Evolutionary conservation across 768 basidiomycete genomes (phyloP).

Genomic region (Lactarius hatsudake): DNA sequence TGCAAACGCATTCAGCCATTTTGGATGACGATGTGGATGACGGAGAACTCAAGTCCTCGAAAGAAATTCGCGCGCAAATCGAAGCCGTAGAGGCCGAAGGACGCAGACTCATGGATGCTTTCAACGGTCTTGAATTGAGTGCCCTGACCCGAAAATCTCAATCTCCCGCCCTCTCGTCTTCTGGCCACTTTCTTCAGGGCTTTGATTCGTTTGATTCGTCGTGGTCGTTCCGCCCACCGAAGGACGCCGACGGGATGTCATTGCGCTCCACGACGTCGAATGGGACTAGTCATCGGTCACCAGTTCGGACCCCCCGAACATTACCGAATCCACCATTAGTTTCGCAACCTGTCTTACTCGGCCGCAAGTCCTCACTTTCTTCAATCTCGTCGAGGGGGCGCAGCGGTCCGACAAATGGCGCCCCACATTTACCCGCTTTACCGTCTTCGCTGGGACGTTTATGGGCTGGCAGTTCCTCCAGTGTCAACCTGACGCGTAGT

Average conservation of each 20-base stretch:
- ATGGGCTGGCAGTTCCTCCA: constrained; percentile 42
- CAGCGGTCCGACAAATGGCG: constrained; percentile 12
- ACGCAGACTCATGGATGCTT: constrained; percentile 69
- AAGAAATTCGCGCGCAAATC: constrained; percentile 66
- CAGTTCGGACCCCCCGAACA: constrained; percentile 13
- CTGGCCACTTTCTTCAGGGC: constrained; percentile 25
- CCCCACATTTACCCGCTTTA: constrained; percentile 37
- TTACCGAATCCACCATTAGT: constrained; percentile 17
- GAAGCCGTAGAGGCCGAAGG: constrained; percentile 68
- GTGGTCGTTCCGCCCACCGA: constrained; percentile 17
- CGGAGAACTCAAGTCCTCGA: constrained; percentile 54
- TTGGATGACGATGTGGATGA: constrained; percentile 50
- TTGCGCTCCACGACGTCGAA: constrained; percentile 26
- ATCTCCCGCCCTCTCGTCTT: constrained; percentile 31
- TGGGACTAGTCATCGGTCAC: constrained; percentile 26
- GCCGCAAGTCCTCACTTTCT: constrained; percentile 26
- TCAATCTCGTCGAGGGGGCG: constrained; percentile 29
- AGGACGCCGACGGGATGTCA: constrained; percentile 27
- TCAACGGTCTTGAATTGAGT: constrained; percentile 73
- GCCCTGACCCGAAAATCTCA: constrained; percentile 52
- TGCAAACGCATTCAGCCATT: constrained; percentile 29
- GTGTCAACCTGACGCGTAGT: constrained; percentile 52
- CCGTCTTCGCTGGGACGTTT: constrained; percentile 34
- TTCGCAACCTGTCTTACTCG: constrained; percentile 23
- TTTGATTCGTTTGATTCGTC: constrained; percentile 14